phyloP scores from a whole-genome alignment of 2,329 filamentous ascomycete genomes.

The Volutella citrinella region DNA sequence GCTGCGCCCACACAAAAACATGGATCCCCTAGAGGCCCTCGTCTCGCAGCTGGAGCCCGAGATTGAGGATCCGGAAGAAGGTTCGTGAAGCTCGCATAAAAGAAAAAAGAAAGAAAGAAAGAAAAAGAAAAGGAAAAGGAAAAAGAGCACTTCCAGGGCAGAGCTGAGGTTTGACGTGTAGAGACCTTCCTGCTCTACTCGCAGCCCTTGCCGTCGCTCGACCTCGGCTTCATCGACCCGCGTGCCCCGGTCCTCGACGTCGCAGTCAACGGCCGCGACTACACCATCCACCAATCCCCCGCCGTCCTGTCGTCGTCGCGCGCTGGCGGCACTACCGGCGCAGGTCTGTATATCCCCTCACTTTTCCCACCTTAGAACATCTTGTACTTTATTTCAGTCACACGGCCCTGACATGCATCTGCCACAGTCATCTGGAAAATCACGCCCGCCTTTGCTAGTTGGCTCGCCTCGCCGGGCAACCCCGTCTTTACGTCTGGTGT shows the following conservation, averaged over 20 bases:
- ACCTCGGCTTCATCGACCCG: slow-evolving; percentile 82
- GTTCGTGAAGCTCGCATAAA: slow-evolving; percentile 21
- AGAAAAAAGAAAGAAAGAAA: not conserved
- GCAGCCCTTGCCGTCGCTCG: slow-evolving; percentile 66
- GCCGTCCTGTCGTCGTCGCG: slow-evolving; percentile 75
- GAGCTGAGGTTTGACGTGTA: slow-evolving; percentile 31
- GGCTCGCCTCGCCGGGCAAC: slow-evolving; percentile 66
- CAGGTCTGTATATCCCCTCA: slow-evolving; percentile 34
- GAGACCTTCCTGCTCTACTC: slow-evolving; percentile 89
- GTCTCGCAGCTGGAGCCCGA: slow-evolving; percentile 38
- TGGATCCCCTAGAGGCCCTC: slow-evolving; percentile 21
- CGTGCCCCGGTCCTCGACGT: slow-evolving; percentile 64
- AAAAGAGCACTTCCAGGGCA: not conserved
- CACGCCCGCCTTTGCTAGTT: slow-evolving; percentile 77
- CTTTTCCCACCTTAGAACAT: not conserved
- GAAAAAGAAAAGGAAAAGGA: not conserved
- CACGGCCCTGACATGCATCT: no score
- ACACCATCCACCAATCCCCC: slow-evolving; percentile 80
- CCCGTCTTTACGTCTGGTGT: slow-evolving; percentile 53
- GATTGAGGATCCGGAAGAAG: slow-evolving; percentile 49
- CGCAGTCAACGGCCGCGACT: slow-evolving; percentile 65
- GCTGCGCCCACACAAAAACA: slow-evolving; percentile 4
- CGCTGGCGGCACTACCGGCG: slow-evolving; percentile 55
- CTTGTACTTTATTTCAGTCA: no score
- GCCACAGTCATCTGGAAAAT: slow-evolving; percentile 81